Evolutionary conservation across 306 rosid genomes (phyloP).

Genomic region (Hippophae rhamnoides): DNA sequence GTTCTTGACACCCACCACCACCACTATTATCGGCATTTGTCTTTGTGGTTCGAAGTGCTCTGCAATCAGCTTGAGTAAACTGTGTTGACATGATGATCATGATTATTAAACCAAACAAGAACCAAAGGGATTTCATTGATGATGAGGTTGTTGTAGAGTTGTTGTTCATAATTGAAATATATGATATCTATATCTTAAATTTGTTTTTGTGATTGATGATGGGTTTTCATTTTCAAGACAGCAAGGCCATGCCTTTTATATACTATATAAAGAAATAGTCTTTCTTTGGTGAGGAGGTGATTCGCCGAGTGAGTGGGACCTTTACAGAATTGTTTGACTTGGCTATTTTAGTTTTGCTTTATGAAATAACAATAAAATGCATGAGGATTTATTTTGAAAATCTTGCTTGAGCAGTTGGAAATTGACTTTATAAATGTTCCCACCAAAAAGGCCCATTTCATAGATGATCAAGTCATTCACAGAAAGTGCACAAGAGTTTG

Average conservation of each 20-base stretch:
- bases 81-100: slow-evolving; percentile 31
- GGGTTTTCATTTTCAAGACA: no score
- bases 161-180: slow-evolving; percentile 13
- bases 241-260: no score
- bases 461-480: no score
- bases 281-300: no score
- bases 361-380: neutral
- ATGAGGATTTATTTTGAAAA: slow-evolving; percentile 14
- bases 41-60: slow-evolving; percentile 34
- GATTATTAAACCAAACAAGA: slow-evolving; percentile 24
- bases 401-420: slow-evolving; percentile 17
- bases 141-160: slow-evolving; percentile 2
- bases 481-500: no score
- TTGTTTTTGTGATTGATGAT: no score
- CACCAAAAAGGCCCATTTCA: neutral
- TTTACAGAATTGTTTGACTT: no score
- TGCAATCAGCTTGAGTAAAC: slow-evolving; percentile 38
- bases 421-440: slow-evolving; percentile 33
- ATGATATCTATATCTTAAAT: no score
- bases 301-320: no score
- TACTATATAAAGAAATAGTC: no score
- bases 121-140: slow-evolving; percentile 18
- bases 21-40: neutral
- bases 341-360: no score
- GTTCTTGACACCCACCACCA: slow-evolving; percentile 13